Percentiles rank a stretch among this genome's conserved stretches.
phyloP scores from a whole-genome alignment of 305 asterid genomes.

The Fraxinus baroniana region DNA sequence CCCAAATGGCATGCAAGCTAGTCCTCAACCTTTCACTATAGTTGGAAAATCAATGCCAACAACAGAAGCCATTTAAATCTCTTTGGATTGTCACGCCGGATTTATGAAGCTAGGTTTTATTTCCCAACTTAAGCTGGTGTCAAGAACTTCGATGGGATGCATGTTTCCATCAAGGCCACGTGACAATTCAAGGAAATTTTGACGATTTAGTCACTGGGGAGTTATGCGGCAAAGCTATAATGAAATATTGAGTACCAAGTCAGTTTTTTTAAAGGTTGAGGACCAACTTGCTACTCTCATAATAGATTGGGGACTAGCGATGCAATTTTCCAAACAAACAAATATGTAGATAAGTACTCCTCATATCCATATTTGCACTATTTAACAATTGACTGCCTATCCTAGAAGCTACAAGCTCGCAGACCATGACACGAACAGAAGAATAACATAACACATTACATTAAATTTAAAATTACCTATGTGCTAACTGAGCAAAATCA shows the following conservation, averaged over 20 bases:
- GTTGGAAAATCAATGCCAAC: background rate
- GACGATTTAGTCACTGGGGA: background rate
- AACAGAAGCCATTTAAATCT: background rate
- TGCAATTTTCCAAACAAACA: background rate
- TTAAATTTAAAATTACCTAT: conserved; percentile 45
- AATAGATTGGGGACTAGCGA: background rate
- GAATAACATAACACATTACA: background rate
- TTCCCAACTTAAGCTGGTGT: background rate
- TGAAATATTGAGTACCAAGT: background rate
- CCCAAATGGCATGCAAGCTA: background rate
- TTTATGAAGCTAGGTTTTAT: background rate
- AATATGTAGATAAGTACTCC: background rate
- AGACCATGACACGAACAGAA: background rate
- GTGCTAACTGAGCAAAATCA: conserved; percentile 84
- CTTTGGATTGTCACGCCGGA: background rate
- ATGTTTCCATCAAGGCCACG: background rate
- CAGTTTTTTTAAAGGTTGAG: background rate
- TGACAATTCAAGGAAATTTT: background rate
- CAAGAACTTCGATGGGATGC: background rate
- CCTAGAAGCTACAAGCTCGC: background rate
- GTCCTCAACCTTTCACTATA: background rate
- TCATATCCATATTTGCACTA: background rate
- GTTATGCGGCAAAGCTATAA: background rate
- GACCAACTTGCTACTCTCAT: background rate
- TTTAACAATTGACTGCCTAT: background rate